Evolutionary conservation across 805 yeast species (phyloP).

Genomic region (Nakazawaea sp.): DNA sequence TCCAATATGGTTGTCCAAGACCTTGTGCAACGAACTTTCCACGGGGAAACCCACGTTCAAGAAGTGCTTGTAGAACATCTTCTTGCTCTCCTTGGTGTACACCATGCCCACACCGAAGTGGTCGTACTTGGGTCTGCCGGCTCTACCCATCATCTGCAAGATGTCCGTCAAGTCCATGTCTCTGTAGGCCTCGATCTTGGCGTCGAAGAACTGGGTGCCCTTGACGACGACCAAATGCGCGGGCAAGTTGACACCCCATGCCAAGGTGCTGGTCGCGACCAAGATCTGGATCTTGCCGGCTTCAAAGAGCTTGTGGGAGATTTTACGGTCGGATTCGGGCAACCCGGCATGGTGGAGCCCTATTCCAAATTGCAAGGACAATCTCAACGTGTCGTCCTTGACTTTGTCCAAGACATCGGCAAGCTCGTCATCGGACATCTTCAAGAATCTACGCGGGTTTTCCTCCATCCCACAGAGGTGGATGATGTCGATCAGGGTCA

Average conservation of each 20-base stretch:
- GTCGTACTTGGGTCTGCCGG: conserved; percentile 78
- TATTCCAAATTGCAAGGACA: conserved; percentile 73
- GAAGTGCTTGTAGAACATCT: conserved; percentile 71
- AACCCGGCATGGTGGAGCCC: conserved; percentile 82
- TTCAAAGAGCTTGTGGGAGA: conserved; percentile 66
- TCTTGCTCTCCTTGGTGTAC: conserved; percentile 68
- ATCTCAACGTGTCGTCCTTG: conserved; percentile 74
- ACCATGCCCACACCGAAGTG: conserved; percentile 74
- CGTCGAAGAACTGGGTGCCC: conserved; percentile 64
- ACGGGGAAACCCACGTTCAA: conserved; percentile 78
- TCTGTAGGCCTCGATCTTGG: conserved; percentile 59
- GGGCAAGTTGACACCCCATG: conserved; percentile 84
- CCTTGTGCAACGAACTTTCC: conserved; percentile 71
- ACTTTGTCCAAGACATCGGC: conserved; percentile 44
- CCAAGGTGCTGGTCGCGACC: conserved; percentile 76
- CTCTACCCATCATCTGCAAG: conserved; percentile 81
- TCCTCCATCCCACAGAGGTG: conserved; percentile 76
- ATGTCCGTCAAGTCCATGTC: conserved; percentile 84
- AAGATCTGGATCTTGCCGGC: conserved; percentile 63
- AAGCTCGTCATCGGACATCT: conserved; percentile 59
- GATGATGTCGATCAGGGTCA: conserved; percentile 73
- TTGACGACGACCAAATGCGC: conserved; percentile 74
- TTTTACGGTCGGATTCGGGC: conserved; percentile 63
- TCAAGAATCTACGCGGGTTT: conserved; percentile 64
- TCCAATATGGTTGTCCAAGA: conserved; percentile 72